phyloP scores from a whole-genome alignment of 148 eudicot species.

The Vaccinium vitisidaea region DNA sequence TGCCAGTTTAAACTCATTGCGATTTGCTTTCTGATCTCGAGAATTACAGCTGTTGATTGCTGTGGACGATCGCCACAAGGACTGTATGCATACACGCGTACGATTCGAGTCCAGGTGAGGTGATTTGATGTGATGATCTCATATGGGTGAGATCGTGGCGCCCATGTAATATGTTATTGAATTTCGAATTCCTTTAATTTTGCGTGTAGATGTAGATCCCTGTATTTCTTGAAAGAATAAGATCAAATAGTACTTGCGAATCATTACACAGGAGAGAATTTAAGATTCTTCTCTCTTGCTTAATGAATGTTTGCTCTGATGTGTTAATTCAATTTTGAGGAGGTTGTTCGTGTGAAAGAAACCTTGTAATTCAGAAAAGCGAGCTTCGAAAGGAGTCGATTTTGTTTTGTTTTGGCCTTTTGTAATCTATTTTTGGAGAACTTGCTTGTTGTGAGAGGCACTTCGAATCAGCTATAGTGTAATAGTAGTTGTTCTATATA shows the following conservation, averaged over 20 bases:
- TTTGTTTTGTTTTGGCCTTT: background rate
- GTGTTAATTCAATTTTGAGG: background rate
- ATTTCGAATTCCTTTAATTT: background rate
- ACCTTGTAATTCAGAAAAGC: too few species aligned
- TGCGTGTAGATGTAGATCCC: background rate
- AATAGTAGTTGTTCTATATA: background rate
- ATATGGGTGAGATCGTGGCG: background rate
- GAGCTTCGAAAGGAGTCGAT: background rate
- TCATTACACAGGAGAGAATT: background rate
- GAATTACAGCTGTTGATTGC: background rate
- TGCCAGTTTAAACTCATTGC: background rate
- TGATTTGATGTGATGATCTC: background rate
- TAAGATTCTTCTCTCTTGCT: background rate
- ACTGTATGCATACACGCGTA: background rate
- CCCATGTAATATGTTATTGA: background rate
- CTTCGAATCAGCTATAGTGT: background rate
- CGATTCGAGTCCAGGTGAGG: background rate
- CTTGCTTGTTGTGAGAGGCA: slow-evolving; percentile 2
- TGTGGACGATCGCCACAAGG: background rate
- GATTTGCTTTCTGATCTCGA: background rate
- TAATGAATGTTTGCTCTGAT: background rate
- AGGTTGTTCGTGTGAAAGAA: background rate
- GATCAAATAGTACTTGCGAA: background rate
- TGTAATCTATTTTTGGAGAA: background rate
- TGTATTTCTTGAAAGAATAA: background rate